phyloP scores from a whole-genome alignment of 208 protist species.

The Polymyxa betae region DNA sequence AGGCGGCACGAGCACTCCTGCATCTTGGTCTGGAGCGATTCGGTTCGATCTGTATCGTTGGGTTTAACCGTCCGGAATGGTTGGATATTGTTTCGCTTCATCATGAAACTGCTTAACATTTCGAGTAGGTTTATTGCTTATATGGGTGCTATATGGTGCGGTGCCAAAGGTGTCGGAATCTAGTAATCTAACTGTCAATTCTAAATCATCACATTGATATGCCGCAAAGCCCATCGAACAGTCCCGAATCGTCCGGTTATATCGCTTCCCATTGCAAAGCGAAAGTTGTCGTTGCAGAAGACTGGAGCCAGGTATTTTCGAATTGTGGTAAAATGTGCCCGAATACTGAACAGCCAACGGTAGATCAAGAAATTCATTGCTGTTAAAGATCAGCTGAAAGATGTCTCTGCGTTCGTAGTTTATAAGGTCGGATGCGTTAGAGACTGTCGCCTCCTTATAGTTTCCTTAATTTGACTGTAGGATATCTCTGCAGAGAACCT shows the following conservation, averaged over 20 bases:
- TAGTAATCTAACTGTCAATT: too few relatives aligned
- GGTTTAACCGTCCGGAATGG: constrained; percentile 7
- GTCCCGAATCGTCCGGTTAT: background rate
- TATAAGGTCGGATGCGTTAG: background rate
- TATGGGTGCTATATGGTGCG: background rate
- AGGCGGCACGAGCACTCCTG: background rate
- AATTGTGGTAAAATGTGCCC: too few relatives aligned
- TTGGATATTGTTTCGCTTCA: too few relatives aligned
- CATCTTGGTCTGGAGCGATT: background rate
- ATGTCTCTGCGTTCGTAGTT: background rate
- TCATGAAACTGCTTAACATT: too few relatives aligned
- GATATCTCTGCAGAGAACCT: background rate
- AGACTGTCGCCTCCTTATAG: background rate
- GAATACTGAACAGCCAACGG: too few relatives aligned
- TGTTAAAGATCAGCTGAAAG: background rate
- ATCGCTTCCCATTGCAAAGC: background rate
- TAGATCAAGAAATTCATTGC: constrained; percentile 9
- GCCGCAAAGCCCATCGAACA: background rate
- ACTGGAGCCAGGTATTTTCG: constrained; percentile 1
- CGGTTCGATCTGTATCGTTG: background rate
- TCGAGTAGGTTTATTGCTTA: too few relatives aligned
- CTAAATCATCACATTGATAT: too few relatives aligned
- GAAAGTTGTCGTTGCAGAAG: background rate
- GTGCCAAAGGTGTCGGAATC: background rate
- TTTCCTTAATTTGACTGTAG: background rate